Percentiles rank a stretch among this genome's conserved stretches.
These are phyloP conservation scores for Gautieria morchelliformis DNA, from an alignment of 768 basidiomycete species.

Conservation along the genomic window DNA sequence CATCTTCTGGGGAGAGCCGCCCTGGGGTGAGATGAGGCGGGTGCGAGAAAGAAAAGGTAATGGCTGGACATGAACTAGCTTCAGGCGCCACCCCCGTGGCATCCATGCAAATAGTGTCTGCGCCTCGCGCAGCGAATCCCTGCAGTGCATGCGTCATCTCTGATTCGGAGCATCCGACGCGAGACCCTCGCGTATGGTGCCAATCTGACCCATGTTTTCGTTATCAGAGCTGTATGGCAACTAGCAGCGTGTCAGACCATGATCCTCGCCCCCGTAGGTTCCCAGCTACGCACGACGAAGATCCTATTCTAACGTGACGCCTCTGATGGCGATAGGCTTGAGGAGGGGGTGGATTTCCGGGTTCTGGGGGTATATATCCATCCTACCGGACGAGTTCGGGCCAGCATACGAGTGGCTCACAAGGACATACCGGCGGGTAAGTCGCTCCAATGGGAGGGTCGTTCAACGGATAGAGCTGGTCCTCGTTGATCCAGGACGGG, in stretches of 20 bases:
- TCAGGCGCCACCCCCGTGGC: conserved; percentile 68
- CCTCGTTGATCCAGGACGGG: conserved; percentile 37
- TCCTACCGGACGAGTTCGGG: conserved; percentile 13
- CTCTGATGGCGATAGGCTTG: conserved; percentile 51
- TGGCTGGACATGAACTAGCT: conserved; percentile 19
- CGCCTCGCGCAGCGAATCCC: conserved; percentile 63
- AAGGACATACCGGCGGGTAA: conserved; percentile 20
- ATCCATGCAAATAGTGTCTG: conserved; percentile 61
- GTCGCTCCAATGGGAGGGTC: conserved; percentile 45
- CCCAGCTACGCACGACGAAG: conserved; percentile 41
- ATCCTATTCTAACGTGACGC: conserved; percentile 64
- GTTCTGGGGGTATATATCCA: conserved; percentile 39
- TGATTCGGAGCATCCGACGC: no score
- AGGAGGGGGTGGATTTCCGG: conserved; percentile 49
- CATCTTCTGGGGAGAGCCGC: conserved; percentile 68
- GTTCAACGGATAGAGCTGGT: conserved; percentile 52
- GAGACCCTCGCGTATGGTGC: conserved; percentile 53
- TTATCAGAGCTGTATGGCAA: conserved; percentile 72
- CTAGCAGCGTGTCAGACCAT: conserved; percentile 21
- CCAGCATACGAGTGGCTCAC: not conserved
- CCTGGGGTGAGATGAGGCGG: conserved; percentile 15
- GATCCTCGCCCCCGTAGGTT: not conserved
- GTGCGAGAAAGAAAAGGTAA: not conserved
- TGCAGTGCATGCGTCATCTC: conserved; percentile 12
- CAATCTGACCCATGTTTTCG: conserved; percentile 74